phyloP scores from a whole-genome alignment of 768 basidiomycete genomes.

The Boletus eberwhitei region DNA sequence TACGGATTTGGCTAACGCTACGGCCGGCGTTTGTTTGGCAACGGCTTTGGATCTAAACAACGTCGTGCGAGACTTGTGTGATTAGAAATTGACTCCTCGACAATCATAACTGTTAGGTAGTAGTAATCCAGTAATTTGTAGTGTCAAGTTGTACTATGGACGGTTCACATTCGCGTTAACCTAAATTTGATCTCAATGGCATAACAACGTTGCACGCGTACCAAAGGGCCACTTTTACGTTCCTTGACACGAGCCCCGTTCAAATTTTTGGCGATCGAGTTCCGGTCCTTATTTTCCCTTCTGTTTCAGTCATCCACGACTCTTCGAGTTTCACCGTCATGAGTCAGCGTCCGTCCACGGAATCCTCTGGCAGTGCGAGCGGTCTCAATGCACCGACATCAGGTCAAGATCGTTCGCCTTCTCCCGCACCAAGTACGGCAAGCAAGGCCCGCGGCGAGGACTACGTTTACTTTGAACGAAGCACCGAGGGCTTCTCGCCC shows the following conservation, averaged over 20 bases:
- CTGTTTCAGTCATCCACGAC: background rate
- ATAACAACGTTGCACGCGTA: slow-evolving; percentile 1
- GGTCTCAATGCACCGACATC: slow-evolving; percentile 20
- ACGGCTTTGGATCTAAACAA: slow-evolving; percentile 33
- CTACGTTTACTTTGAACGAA: slow-evolving; percentile 96
- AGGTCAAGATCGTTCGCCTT: slow-evolving; percentile 27
- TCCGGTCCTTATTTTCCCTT: slow-evolving; percentile 1
- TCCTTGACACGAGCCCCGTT: slow-evolving; percentile 9
- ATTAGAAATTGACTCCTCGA: background rate
- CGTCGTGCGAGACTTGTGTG: slow-evolving; percentile 2
- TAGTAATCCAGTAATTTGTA: background rate
- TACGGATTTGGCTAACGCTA: slow-evolving; percentile 13
- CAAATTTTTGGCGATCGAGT: slow-evolving; percentile 10
- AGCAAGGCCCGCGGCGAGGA: slow-evolving; percentile 36
- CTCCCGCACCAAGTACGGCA: slow-evolving; percentile 31
- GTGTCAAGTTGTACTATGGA: background rate
- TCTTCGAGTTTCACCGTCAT: slow-evolving; percentile 14
- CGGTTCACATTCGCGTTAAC: background rate
- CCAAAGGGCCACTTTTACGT: slow-evolving; percentile 25
- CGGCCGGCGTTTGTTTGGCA: slow-evolving; percentile 37
- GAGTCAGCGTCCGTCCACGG: slow-evolving; percentile 32
- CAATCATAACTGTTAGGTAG: background rate
- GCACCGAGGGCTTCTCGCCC: slow-evolving; percentile 76
- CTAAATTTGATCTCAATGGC: background rate
- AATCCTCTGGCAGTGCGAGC: slow-evolving; percentile 19